These are phyloP conservation scores for Cantharellus cinnabarinus DNA, from an alignment of 768 basidiomycete genomes.

Conservation along the genomic window DNA sequence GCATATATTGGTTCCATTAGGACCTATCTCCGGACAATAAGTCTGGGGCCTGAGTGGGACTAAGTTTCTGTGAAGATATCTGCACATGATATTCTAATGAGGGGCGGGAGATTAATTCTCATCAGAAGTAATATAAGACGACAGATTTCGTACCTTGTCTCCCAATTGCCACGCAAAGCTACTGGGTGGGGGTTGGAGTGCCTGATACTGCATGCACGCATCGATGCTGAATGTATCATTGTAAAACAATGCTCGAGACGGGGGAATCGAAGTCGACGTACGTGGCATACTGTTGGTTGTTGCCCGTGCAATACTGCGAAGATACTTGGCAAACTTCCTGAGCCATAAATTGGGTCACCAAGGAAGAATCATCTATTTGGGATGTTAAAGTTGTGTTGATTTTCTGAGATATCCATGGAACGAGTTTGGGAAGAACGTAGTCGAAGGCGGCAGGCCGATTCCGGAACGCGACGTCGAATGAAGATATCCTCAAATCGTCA, in stretches of 20 bases:
- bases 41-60: neutral
- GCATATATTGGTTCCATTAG: neutral
- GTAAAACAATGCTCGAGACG: too few species aligned
- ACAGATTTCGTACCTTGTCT: too few species aligned
- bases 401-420: neutral
- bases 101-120: too few species aligned
- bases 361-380: neutral
- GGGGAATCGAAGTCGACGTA: neutral
- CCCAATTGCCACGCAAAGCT: too few species aligned
- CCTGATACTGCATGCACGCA: too few species aligned
- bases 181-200: too few species aligned
- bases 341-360: neutral
- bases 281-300: neutral
- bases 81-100: neutral
- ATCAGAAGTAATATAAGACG: too few species aligned
- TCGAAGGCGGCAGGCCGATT: neutral
- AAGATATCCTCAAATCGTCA: neutral
- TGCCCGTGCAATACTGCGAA: neutral
- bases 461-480: neutral
- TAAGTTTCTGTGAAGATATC: neutral
- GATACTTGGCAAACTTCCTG: neutral
- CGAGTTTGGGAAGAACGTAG: neutral
- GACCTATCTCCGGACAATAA: neutral
- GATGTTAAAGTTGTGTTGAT: neutral
- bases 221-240: too few species aligned